A percentile compares a stretch with the other conserved stretches of the same genome.
These are phyloP conservation scores for Ogataea ramenticola DNA, from an alignment of 805 yeast species.

Conservation along the genomic window DNA sequence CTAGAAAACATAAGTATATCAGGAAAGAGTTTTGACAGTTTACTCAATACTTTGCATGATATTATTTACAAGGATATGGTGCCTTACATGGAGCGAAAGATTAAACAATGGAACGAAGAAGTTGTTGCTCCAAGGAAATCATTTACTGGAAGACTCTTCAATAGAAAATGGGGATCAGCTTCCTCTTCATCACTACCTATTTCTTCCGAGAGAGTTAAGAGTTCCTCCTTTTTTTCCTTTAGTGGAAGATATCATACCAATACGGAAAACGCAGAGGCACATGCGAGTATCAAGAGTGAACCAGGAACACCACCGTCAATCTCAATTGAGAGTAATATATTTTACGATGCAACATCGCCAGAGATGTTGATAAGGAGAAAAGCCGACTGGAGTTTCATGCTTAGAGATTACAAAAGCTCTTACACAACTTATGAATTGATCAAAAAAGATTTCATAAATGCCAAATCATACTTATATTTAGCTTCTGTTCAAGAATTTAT, in stretches of 20 bases:
- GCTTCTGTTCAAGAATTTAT: slow-evolving; percentile 90
- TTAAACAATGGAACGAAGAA: slow-evolving; percentile 82
- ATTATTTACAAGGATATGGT: slow-evolving; percentile 44
- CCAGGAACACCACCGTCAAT: slow-evolving; percentile 1
- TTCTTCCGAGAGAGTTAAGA: slow-evolving; percentile 7
- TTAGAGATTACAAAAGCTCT: slow-evolving; percentile 83
- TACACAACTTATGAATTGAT: slow-evolving; percentile 76
- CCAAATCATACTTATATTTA: slow-evolving; percentile 71
- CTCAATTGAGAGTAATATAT: slow-evolving; percentile 17
- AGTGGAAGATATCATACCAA: slow-evolving; percentile 12
- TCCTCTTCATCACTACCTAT: slow-evolving; percentile 21
- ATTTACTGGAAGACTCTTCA: slow-evolving; percentile 64
- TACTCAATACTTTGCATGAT: slow-evolving; percentile 37
- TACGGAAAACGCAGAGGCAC: slow-evolving; percentile 5
- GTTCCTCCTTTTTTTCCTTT: slow-evolving; percentile 26
- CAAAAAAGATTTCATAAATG: slow-evolving; percentile 68
- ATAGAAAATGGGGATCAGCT: slow-evolving; percentile 27
- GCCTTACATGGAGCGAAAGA: slow-evolving; percentile 81
- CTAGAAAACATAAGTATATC: slow-evolving; percentile 16
- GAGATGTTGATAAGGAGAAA: slow-evolving; percentile 74
- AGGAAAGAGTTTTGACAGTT: slow-evolving; percentile 12
- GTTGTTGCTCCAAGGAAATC: slow-evolving; percentile 71
- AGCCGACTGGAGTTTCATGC: slow-evolving; percentile 89
- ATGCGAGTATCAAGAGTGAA: slow-evolving; percentile 2
- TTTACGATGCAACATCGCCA: slow-evolving; percentile 52